Conservation (phyloP, 306 rosid species). For the Inga oerstediana region DNA sequence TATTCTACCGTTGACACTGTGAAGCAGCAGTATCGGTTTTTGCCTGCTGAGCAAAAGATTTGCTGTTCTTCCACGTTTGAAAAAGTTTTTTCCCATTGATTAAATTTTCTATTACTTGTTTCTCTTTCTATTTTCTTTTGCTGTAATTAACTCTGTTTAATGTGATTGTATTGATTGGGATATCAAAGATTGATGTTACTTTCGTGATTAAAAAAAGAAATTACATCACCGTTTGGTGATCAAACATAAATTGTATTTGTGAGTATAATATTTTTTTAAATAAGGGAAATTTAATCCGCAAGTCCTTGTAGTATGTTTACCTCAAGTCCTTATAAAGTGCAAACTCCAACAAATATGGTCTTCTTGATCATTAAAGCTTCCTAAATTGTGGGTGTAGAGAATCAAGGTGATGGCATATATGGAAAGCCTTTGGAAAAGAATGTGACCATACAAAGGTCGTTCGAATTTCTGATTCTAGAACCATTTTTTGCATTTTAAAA, state of each 20-base stretch:
- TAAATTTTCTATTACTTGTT: neutral
- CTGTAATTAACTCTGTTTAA: neutral
- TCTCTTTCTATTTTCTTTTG: neutral
- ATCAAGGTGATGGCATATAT: neutral
- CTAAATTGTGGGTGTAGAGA: neutral
- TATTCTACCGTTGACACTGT: conserved; percentile 89
- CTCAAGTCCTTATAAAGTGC: neutral
- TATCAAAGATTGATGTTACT: conserved; percentile 3
- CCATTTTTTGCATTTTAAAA: neutral
- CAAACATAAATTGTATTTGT: neutral
- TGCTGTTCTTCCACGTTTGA: conserved; percentile 8
- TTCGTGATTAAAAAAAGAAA: neutral
- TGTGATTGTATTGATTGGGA: neutral
- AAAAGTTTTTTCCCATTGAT: neutral
- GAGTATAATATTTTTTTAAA: neutral
- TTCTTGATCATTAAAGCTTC: neutral
- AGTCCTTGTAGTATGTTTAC: too few relatives aligned
- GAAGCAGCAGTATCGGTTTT: conserved; percentile 73
- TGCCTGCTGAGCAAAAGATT: conserved; percentile 76
- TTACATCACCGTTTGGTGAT: neutral
- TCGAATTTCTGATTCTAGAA: neutral
- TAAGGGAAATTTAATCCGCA: neutral
- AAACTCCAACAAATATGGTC: neutral
- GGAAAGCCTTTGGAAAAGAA: neutral
- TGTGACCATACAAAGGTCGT: neutral